These are phyloP conservation scores for Termitomyces sp. DNA, from an alignment of 768 basidiomycete genomes.

Conservation along the genomic window DNA sequence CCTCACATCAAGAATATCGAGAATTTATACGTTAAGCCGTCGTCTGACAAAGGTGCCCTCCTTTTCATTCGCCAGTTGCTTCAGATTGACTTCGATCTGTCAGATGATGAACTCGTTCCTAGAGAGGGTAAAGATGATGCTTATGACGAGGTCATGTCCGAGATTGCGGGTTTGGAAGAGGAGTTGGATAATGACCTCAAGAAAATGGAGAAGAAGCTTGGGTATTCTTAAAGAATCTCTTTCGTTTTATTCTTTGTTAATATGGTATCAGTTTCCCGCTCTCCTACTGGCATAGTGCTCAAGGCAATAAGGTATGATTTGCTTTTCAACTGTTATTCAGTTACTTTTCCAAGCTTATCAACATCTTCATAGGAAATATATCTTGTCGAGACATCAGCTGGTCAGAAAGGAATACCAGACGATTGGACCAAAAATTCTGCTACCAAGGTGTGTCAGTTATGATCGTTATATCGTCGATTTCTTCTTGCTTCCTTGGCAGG, in stretches of 20 bases:
- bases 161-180: conserved; percentile 67
- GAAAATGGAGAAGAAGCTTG: conserved; percentile 60
- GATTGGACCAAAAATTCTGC: conserved; percentile 78
- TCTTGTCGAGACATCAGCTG: conserved; percentile 67
- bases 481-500: conserved; percentile 32
- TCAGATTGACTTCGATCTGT: conserved; percentile 2
- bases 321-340: background rate
- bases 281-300: conserved; percentile 54
- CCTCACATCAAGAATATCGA: conserved; percentile 70
- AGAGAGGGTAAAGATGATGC: conserved; percentile 79
- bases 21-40: conserved; percentile 56
- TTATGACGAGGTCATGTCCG: conserved; percentile 73
- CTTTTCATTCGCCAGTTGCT: background rate
- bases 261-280: conserved; percentile 25
- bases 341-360: background rate
- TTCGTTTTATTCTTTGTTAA: conserved; percentile 2
- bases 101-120: conserved; percentile 75
- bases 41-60: conserved; percentile 53
- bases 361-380: conserved; percentile 69
- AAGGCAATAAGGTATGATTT: conserved; percentile 67
- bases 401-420: conserved; percentile 62
- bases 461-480: background rate
- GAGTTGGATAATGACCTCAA: conserved; percentile 65
- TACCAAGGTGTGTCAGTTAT: conserved; percentile 61
- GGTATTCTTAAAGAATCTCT: conserved; percentile 35